These are phyloP conservation scores for Kodamaea fukazawae DNA, from an alignment of 805 yeast genomes.

Conservation along the genomic window DNA sequence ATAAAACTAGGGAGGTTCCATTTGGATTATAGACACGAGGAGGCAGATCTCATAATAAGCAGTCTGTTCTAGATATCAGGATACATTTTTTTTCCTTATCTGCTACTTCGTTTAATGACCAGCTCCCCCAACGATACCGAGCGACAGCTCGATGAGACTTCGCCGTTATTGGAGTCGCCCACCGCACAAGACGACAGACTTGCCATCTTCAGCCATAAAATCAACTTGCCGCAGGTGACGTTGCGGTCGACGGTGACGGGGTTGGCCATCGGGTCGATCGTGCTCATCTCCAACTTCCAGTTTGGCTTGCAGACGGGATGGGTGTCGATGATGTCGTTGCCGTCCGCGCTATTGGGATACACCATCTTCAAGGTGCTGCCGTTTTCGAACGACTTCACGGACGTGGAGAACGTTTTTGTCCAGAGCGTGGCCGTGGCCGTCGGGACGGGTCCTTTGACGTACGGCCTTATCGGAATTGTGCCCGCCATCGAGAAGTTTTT, in stretches of 20 bases:
- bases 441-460: conserved; percentile 96
- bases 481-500: conserved; percentile 94
- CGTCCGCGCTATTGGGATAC: conserved; percentile 85
- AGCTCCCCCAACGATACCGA: too few species aligned
- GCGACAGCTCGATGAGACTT: too few species aligned
- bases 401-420: conserved; percentile 90
- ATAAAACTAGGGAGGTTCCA: too few species aligned
- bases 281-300: conserved; percentile 87
- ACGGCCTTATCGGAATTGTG: conserved; percentile 90
- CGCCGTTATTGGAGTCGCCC: too few species aligned
- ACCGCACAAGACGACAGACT: not conserved
- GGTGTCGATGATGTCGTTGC: conserved; percentile 99
- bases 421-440: conserved; percentile 95
- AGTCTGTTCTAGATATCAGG: too few species aligned
- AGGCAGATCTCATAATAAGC: too few species aligned
- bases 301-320: conserved; percentile 97
- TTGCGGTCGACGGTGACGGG: conserved; percentile 74
- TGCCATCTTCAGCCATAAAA: conserved; percentile 37
- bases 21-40: too few species aligned
- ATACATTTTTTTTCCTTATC: too few species aligned
- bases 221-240: conserved; percentile 63
- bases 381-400: conserved; percentile 50
- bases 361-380: conserved; percentile 69
- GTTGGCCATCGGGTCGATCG: conserved; percentile 78
- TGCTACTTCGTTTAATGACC: too few species aligned